Evolutionary conservation across 805 yeast species (phyloP).

Genomic region (Saitoella complicata): DNA sequence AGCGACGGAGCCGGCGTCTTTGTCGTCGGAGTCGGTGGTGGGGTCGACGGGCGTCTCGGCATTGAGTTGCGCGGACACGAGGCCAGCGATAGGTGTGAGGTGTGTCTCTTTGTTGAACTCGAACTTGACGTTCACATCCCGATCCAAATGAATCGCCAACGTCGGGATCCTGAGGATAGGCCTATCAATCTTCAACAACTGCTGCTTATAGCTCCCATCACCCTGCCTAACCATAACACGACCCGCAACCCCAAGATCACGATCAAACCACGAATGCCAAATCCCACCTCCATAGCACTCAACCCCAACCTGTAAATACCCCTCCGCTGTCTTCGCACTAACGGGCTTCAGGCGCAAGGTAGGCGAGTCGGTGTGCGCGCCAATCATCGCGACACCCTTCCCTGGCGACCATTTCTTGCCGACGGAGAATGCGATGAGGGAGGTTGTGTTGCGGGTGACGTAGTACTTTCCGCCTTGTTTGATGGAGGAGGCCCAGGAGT

Average conservation of each 20-base stretch:
- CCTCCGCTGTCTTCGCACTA: slow-evolving; percentile 52
- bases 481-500: slow-evolving; percentile 30
- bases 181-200: slow-evolving; percentile 59
- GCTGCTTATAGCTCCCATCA: slow-evolving; percentile 32
- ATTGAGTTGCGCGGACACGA: slow-evolving; percentile 26
- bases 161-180: slow-evolving; percentile 88
- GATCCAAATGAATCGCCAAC: slow-evolving; percentile 77
- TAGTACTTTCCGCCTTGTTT: slow-evolving; percentile 39
- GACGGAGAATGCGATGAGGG: slow-evolving; percentile 51
- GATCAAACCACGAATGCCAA: slow-evolving; percentile 95
- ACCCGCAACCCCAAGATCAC: slow-evolving; percentile 84
- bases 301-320: slow-evolving; percentile 78
- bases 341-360: slow-evolving; percentile 79
- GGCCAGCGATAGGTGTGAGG: slow-evolving; percentile 71
- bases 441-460: slow-evolving; percentile 53
- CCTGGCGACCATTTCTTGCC: slow-evolving; percentile 59
- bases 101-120: slow-evolving; percentile 84
- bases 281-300: slow-evolving; percentile 93
- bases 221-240: slow-evolving; percentile 53
- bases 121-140: slow-evolving; percentile 60
- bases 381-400: slow-evolving; percentile 72
- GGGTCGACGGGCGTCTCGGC: slow-evolving; percentile 11
- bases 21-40: slow-evolving; percentile 9
- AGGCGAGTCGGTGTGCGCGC: slow-evolving; percentile 95
- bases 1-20: slow-evolving; percentile 6